Evolutionary conservation across 164 flowering plant species (phyloP).

Genomic region (Stephania cephalantha): DNA sequence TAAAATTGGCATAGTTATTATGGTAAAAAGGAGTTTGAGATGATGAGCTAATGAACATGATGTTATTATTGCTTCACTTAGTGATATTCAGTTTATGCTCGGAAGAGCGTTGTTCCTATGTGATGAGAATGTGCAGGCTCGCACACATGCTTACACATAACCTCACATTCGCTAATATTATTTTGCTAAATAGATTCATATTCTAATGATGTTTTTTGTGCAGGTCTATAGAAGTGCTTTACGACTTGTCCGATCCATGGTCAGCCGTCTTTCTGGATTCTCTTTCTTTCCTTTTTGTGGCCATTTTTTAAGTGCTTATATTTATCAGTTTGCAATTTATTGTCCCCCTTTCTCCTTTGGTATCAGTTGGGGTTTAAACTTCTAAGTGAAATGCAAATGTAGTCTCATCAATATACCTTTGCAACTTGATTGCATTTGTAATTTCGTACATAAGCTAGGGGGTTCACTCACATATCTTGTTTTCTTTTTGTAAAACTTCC

Average conservation of each 20-base stretch:
- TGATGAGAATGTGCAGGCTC: too few relatives aligned
- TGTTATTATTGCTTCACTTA: neutral
- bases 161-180: neutral
- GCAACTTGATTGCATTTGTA: neutral
- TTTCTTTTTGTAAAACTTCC: neutral
- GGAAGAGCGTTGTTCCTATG: neutral
- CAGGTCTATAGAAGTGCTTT: slow-evolving; percentile 97
- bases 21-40: neutral
- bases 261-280: slow-evolving; percentile 24
- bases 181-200: neutral
- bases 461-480: neutral
- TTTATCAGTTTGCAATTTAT: neutral
- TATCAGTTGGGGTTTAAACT: neutral
- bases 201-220: slow-evolving; percentile 3
- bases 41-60: neutral
- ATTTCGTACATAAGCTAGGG: neutral
- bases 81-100: neutral
- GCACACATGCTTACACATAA: too few relatives aligned
- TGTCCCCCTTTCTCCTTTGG: neutral
- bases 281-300: neutral
- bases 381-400: neutral
- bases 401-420: neutral
- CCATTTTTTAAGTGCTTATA: neutral
- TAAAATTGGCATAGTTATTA: neutral
- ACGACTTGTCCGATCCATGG: slow-evolving; percentile 96